These are phyloP conservation scores for Phytophthora lateralis DNA, from an alignment of 352 stramenopile species.

Conservation along the genomic window DNA sequence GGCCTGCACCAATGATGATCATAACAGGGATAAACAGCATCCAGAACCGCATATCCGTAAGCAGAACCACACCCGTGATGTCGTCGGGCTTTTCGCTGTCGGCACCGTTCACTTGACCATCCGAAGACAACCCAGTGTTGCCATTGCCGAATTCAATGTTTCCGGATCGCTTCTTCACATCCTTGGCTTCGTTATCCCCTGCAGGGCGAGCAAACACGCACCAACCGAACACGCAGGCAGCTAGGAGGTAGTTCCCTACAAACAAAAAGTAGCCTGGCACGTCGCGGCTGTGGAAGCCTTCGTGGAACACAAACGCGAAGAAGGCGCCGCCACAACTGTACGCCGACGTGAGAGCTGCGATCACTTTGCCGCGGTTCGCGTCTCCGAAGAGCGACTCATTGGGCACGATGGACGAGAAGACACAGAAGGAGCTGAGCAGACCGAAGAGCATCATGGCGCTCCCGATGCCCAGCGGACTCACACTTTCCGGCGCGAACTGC, in stretches of 20 bases:
- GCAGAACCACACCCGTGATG: conserved; percentile 59
- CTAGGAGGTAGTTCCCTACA: conserved; percentile 59
- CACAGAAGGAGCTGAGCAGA: conserved; percentile 70
- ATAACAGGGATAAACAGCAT: conserved; percentile 80
- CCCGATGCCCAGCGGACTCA: conserved; percentile 60
- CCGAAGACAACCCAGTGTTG: conserved; percentile 30
- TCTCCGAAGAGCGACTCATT: conserved; percentile 84
- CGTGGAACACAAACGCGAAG: conserved; percentile 76
- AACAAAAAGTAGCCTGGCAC: conserved; percentile 81
- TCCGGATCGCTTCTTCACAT: conserved; percentile 35
- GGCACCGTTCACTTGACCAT: conserved; percentile 25
- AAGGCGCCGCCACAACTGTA: conserved; percentile 83
- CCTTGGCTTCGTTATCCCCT: conserved; percentile 2
- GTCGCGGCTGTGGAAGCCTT: conserved; percentile 53
- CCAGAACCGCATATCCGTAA: conserved; percentile 72
- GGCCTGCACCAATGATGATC: conserved; percentile 67
- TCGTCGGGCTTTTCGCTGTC: conserved; percentile 40
- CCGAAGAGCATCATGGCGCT: conserved; percentile 64
- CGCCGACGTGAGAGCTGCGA: conserved; percentile 66
- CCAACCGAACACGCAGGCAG: conserved; percentile 55
- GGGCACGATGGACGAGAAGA: conserved; percentile 77
- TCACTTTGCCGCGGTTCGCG: conserved; percentile 74
- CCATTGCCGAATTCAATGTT: conserved; percentile 55
- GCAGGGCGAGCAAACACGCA: conserved; percentile 44
- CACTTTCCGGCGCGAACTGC: conserved; percentile 39